phyloP scores from a whole-genome alignment of 1,284 basidiomycete species.

The Cutaneotrichosporon cutaneum region DNA sequence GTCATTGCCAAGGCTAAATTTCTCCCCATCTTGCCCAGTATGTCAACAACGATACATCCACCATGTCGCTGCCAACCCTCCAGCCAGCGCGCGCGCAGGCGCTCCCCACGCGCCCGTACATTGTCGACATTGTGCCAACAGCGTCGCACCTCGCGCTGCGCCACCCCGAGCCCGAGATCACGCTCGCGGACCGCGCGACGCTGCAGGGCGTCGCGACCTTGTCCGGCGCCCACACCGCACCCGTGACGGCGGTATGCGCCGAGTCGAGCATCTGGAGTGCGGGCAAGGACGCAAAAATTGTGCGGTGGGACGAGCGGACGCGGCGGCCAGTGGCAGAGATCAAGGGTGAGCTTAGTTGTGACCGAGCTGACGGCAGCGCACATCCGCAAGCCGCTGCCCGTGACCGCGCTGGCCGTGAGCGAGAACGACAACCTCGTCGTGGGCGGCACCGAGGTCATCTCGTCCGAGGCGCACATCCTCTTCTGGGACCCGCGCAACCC shows the following conservation, averaged over 20 bases:
- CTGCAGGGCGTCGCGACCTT: constrained; percentile 44
- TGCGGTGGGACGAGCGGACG: constrained; percentile 51
- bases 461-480: constrained; percentile 55
- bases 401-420: constrained; percentile 45
- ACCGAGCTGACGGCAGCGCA: constrained; percentile 31
- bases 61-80: neutral
- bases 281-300: constrained; percentile 45
- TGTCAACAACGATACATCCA: neutral
- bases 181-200: constrained; percentile 47
- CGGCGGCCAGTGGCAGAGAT: constrained; percentile 37
- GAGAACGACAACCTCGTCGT: constrained; percentile 52
- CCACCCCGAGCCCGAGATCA: constrained; percentile 44
- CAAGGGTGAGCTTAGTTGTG: constrained; percentile 38
- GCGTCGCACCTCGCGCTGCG: constrained; percentile 45
- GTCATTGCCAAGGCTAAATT: neutral
- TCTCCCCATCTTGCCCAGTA: neutral
- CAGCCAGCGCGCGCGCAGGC: neutral
- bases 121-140: constrained; percentile 47
- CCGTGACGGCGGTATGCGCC: constrained; percentile 38
- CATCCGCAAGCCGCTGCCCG: constrained; percentile 47
- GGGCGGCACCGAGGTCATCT: constrained; percentile 54
- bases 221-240: constrained; percentile 39
- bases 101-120: constrained; percentile 31
- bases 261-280: constrained; percentile 42
- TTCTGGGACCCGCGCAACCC: constrained; percentile 54